Percentiles rank a stretch among this genome's conserved stretches.
phyloP scores from a whole-genome alignment of 768 basidiomycete genomes.

The Chalciporus sphaerocephalus region DNA sequence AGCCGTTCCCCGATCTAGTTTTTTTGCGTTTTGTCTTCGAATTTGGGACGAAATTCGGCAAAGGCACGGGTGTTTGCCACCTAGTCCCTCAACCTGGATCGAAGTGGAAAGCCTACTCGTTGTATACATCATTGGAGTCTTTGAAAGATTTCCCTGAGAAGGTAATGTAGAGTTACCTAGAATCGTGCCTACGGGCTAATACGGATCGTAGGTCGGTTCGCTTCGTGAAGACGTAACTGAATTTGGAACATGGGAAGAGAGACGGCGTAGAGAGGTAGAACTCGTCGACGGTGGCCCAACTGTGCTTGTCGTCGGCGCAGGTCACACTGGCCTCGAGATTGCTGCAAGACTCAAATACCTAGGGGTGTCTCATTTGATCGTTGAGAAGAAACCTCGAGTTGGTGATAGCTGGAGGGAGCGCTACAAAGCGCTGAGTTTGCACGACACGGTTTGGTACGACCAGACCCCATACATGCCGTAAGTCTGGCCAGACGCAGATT shows the following conservation, averaged over 20 bases:
- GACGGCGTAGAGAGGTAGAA: constrained; percentile 39
- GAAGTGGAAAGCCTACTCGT: constrained; percentile 55
- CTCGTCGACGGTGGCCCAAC: constrained; percentile 49
- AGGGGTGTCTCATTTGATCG: constrained; percentile 49
- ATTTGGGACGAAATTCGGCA: constrained; percentile 48
- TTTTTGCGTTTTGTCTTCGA: constrained; percentile 55
- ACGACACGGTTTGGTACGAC: constrained; percentile 50
- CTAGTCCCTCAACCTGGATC: constrained; percentile 43
- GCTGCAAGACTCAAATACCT: constrained; percentile 64
- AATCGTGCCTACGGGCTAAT: no score
- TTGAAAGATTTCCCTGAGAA: constrained; percentile 55
- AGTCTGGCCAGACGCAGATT: constrained; percentile 13
- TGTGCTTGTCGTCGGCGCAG: constrained; percentile 61
- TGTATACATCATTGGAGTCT: constrained; percentile 59
- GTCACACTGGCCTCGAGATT: constrained; percentile 61
- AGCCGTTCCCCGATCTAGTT: constrained; percentile 48
- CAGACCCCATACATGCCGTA: constrained; percentile 55
- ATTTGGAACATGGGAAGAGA: constrained; percentile 53
- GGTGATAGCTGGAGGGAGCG: constrained; percentile 59
- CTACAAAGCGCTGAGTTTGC: constrained; percentile 55
- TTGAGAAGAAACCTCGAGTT: constrained; percentile 50
- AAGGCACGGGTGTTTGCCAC: constrained; percentile 49
- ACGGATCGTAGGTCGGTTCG: constrained; percentile 43
- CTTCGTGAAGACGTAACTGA: constrained; percentile 40
- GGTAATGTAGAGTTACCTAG: no score